Evolutionary conservation across 2,329 filamentous ascomycete species (phyloP).

Genomic region (Plenodomus biglobosus): DNA sequence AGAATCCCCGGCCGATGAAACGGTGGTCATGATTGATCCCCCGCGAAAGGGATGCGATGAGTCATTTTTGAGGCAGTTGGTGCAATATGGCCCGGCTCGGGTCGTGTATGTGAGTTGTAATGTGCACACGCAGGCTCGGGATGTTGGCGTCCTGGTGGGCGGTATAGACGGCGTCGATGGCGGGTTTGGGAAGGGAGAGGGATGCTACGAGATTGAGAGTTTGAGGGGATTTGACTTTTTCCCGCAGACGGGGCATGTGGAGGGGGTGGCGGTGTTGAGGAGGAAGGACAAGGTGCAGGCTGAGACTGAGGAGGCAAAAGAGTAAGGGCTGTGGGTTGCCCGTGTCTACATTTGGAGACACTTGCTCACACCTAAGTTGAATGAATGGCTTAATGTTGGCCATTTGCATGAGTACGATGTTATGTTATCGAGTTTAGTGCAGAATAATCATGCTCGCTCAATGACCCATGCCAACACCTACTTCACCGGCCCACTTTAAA

Average conservation of each 20-base stretch:
- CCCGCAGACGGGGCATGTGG: slow-evolving; percentile 75
- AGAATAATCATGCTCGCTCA: slow-evolving; percentile 18
- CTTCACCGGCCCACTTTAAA: neutral
- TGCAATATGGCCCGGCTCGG: slow-evolving; percentile 73
- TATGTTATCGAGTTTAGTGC: slow-evolving; percentile 19
- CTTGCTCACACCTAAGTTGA: neutral
- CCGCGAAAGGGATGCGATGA: slow-evolving; percentile 92
- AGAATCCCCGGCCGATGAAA: slow-evolving; percentile 74
- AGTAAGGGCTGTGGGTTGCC: neutral
- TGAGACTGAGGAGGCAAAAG: neutral
- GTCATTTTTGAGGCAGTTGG: slow-evolving; percentile 77
- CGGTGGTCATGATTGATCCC: slow-evolving; percentile 94
- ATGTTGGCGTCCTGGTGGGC: slow-evolving; percentile 83
- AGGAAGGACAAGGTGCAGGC: slow-evolving; percentile 31
- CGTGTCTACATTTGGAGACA: neutral
- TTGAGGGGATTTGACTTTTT: slow-evolving; percentile 96
- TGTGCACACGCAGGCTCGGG: slow-evolving; percentile 93
- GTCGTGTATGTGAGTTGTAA: slow-evolving; percentile 97
- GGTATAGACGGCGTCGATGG: slow-evolving; percentile 56
- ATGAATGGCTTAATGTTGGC: neutral
- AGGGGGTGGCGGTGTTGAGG: slow-evolving; percentile 63
- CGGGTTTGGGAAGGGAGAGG: slow-evolving; percentile 41
- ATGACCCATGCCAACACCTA: slow-evolving; percentile 9
- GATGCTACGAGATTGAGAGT: slow-evolving; percentile 81
- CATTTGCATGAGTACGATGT: neutral